Conservation (phyloP, 805 yeast species). For the Ogataea neopini region DNA sequence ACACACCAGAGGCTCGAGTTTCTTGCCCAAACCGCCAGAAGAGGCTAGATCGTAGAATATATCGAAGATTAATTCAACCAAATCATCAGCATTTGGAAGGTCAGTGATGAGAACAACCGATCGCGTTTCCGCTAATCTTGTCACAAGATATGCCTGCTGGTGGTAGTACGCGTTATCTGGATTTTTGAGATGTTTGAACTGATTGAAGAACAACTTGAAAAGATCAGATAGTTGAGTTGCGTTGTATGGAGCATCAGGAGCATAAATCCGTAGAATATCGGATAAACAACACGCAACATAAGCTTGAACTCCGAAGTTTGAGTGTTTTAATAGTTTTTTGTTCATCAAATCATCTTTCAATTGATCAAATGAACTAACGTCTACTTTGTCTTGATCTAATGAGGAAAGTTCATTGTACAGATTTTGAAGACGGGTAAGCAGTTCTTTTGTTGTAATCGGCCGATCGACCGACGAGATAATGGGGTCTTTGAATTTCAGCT, state of each 20-base stretch:
- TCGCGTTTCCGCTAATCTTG: constrained; percentile 71
- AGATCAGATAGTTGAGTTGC: constrained; percentile 60
- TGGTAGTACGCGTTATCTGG: constrained; percentile 59
- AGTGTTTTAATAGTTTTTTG: constrained; percentile 58
- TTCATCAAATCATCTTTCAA: constrained; percentile 55
- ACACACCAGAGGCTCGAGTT: constrained; percentile 60
- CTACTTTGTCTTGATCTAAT: constrained; percentile 60
- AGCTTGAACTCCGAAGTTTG: constrained; percentile 69
- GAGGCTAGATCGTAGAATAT: constrained; percentile 58
- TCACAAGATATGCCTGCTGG: constrained; percentile 65
- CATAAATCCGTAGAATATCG: constrained; percentile 74
- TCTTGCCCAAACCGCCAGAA: constrained; percentile 44
- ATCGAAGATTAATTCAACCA: constrained; percentile 58
- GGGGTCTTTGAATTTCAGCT: constrained; percentile 16
- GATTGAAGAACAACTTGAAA: constrained; percentile 64
- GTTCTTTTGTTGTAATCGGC: constrained; percentile 62
- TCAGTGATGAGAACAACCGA: constrained; percentile 75
- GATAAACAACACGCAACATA: constrained; percentile 71
- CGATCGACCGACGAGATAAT: constrained; percentile 58
- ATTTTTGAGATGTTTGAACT: constrained; percentile 53
- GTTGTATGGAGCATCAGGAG: constrained; percentile 89
- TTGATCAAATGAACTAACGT: constrained; percentile 44
- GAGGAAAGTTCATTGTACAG: constrained; percentile 65
- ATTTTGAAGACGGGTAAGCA: constrained; percentile 53
- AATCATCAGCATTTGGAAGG: constrained; percentile 57